phyloP scores from a whole-genome alignment of 371 early-diverging fungal species.

The Mortierella sp. region DNA sequence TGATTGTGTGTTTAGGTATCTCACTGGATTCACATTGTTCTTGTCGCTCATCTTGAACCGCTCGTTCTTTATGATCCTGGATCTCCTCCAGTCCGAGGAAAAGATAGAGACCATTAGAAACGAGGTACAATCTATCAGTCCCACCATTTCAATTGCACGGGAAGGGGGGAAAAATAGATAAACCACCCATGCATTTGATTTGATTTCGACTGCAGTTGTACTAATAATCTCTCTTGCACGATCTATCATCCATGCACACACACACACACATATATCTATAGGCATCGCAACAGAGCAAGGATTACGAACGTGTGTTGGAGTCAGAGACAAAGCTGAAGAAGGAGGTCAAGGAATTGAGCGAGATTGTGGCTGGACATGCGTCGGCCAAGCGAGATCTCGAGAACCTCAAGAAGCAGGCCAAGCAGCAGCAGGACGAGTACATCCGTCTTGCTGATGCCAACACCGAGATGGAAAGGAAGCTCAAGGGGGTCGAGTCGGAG shows the following conservation, averaged over 20 bases:
- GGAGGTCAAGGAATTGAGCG: conserved; percentile 55
- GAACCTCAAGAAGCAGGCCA: conserved; percentile 83
- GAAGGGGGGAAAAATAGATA: too few species aligned
- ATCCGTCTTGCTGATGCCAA: conserved; percentile 81
- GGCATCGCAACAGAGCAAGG: conserved; percentile 66
- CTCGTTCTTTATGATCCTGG: conserved; percentile 77
- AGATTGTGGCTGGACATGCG: conserved; percentile 67
- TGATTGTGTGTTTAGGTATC: conserved; percentile 62
- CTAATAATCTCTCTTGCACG: too few species aligned
- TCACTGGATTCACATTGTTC: conserved; percentile 92
- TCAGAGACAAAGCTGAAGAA: conserved; percentile 47
- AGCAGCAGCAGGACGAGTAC: conserved; percentile 79
- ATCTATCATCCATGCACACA: neutral
- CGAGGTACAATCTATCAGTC: conserved; percentile 45
- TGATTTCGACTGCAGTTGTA: neutral
- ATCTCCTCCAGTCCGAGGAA: conserved; percentile 78
- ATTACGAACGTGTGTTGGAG: conserved; percentile 55
- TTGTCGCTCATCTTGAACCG: conserved; percentile 88
- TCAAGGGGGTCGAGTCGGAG: conserved; percentile 29
- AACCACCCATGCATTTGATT: too few species aligned
- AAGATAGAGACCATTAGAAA: conserved; percentile 69
- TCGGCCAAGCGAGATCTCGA: conserved; percentile 75
- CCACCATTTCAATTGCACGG: too few species aligned
- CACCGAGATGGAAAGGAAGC: conserved; percentile 69
- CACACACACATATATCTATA: neutral